These are phyloP conservation scores for Penicillium robsamsonii DNA, from an alignment of 495 filamentous ascomycete genomes.

Conservation along the genomic window DNA sequence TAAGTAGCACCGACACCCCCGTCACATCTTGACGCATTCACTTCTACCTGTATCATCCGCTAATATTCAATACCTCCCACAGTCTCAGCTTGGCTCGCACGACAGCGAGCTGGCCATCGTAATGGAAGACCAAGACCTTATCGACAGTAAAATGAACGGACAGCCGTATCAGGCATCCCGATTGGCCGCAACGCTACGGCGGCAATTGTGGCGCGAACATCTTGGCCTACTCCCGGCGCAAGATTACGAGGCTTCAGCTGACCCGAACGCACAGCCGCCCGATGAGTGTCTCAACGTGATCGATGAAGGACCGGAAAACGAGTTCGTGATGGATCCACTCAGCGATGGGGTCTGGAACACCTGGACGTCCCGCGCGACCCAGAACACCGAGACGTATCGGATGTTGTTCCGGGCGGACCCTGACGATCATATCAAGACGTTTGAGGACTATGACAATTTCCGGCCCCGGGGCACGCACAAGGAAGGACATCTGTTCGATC, in stretches of 20 bases:
- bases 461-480: slow-evolving; percentile 64
- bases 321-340: slow-evolving; percentile 80
- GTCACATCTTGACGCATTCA: not conserved
- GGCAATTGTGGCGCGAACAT: slow-evolving; percentile 90
- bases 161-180: slow-evolving; percentile 68
- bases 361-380: slow-evolving; percentile 75
- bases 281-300: slow-evolving; percentile 69
- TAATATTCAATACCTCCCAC: slow-evolving; percentile 4
- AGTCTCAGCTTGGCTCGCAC: slow-evolving; percentile 82
- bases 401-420: slow-evolving; percentile 91
- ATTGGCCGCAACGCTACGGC: slow-evolving; percentile 76
- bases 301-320: slow-evolving; percentile 61
- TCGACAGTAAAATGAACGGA: slow-evolving; percentile 77
- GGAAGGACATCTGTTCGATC: slow-evolving; percentile 81
- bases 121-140: slow-evolving; percentile 77
- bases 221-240: slow-evolving; percentile 79
- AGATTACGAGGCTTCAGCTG: slow-evolving; percentile 62
- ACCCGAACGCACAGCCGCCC: slow-evolving; percentile 81
- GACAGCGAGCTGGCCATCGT: slow-evolving; percentile 93
- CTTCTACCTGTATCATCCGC: slow-evolving; percentile 11
- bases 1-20: slow-evolving; percentile 24
- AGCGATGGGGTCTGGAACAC: slow-evolving; percentile 77
- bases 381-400: slow-evolving; percentile 80
- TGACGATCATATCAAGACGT: slow-evolving; percentile 83
- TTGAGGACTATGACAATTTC: slow-evolving; percentile 83